A percentile compares a stretch with the other conserved stretches of the same genome.
Evolutionary conservation across 2,329 filamentous ascomycete species (phyloP).

Genomic region (Capronia americana): DNA sequence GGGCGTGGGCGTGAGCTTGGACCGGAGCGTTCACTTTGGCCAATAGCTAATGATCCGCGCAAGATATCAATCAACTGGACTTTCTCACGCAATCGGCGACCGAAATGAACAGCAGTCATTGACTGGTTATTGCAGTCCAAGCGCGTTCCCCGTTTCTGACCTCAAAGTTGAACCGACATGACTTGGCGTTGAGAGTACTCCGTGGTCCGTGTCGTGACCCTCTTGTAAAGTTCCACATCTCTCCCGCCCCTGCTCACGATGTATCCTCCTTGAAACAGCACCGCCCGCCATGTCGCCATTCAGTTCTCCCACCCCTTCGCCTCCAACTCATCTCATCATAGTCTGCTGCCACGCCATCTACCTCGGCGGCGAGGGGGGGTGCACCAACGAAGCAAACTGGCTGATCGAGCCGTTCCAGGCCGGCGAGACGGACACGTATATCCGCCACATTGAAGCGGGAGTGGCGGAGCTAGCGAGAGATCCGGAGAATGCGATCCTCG

Average conservation of each 20-base stretch:
- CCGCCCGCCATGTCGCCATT: background rate
- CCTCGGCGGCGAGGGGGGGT: constrained; percentile 57
- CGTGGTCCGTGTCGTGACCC: too few relatives aligned
- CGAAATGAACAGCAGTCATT: background rate
- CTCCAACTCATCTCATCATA: constrained; percentile 68
- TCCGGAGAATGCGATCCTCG: constrained; percentile 57
- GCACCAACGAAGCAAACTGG: constrained; percentile 49
- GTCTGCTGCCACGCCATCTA: constrained; percentile 88
- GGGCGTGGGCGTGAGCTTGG: background rate
- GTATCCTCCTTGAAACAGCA: constrained; percentile 52
- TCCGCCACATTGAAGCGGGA: constrained; percentile 74
- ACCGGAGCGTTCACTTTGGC: background rate
- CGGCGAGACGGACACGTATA: constrained; percentile 79
- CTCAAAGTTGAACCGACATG: background rate
- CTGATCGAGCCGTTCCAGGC: constrained; percentile 78
- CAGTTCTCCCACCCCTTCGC: background rate
- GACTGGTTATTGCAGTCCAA: background rate
- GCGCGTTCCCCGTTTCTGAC: background rate
- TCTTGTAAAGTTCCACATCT: background rate
- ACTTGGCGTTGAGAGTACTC: background rate
- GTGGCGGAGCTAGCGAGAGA: constrained; percentile 58
- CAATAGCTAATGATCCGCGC: background rate
- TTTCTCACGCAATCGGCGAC: background rate
- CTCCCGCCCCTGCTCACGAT: background rate
- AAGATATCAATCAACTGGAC: background rate